phyloP scores from a whole-genome alignment of 371 early-diverging fungal genomes.

The Mucor plumbeus region DNA sequence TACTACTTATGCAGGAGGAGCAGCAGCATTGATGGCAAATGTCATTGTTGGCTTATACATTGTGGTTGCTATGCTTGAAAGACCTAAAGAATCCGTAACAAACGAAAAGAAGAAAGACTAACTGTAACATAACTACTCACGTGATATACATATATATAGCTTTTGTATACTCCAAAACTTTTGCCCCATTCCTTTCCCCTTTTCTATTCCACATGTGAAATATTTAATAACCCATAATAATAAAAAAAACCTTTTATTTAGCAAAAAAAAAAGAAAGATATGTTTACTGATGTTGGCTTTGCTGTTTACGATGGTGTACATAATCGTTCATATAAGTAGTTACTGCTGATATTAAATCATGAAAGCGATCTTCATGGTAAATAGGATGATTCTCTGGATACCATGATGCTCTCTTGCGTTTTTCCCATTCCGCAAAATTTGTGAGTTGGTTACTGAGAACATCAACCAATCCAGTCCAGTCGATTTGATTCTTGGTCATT shows the following conservation, averaged over 20 bases:
- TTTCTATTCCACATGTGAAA: conserved; percentile 5
- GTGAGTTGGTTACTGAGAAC: conserved; percentile 34
- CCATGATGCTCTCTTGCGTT: conserved; percentile 38
- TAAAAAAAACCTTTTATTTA: not conserved
- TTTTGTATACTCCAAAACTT: not conserved
- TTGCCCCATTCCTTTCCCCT: conserved; percentile 3
- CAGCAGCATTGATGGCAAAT: conserved; percentile 51
- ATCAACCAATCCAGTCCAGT: conserved; percentile 33
- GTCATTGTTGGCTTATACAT: conserved; percentile 48
- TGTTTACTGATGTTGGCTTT: conserved; percentile 6
- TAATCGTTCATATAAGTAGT: conserved; percentile 32
- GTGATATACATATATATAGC: not conserved
- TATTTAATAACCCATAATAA: not conserved
- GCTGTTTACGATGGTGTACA: conserved; percentile 26
- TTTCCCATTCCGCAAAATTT: conserved; percentile 46
- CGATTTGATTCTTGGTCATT: conserved; percentile 16
- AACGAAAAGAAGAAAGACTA: conserved; percentile 16
- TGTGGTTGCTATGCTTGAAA: conserved; percentile 33
- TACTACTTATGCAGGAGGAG: conserved; percentile 53
- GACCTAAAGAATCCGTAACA: conserved; percentile 4
- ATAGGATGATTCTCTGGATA: conserved; percentile 27
- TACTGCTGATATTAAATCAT: conserved; percentile 32
- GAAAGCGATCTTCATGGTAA: conserved; percentile 32
- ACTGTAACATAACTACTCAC: not conserved
- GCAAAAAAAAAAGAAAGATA: not conserved